Evolutionary conservation across 345 rosid species (phyloP).

Genomic region (Acer negundo): DNA sequence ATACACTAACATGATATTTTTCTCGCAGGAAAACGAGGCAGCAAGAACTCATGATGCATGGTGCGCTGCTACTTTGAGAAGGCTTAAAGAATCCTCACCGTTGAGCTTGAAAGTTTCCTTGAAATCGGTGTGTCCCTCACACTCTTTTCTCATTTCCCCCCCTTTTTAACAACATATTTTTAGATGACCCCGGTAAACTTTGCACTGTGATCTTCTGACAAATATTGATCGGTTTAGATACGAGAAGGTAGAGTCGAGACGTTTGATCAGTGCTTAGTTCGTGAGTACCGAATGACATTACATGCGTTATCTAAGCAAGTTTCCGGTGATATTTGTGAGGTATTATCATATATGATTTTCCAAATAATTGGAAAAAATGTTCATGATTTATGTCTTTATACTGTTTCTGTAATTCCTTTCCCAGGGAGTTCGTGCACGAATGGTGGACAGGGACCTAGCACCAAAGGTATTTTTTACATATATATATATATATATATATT

Average conservation of each 20-base stretch:
- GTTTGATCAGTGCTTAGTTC: constrained; percentile 73
- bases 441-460: constrained; percentile 75
- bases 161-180: background rate
- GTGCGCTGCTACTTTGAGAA: constrained; percentile 63
- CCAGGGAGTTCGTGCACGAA: constrained; percentile 84
- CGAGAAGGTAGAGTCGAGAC: constrained; percentile 81
- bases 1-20: constrained; percentile 2
- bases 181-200: background rate
- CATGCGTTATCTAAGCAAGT: constrained; percentile 60
- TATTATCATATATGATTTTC: constrained; percentile 24
- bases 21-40: constrained; percentile 59
- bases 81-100: constrained; percentile 80
- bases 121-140: constrained; percentile 72
- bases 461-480: constrained; percentile 87
- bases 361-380: constrained; percentile 4
- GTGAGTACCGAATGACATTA: constrained; percentile 84
- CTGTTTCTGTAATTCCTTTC: constrained; percentile 11
- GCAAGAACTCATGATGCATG: constrained; percentile 60
- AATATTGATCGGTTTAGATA: constrained; percentile 48
- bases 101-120: constrained; percentile 87
- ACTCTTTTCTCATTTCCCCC: background rate
- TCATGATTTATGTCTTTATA: background rate
- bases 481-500: background rate
- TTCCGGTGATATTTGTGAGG: constrained; percentile 76
- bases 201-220: constrained; percentile 8